Evolutionary conservation across 805 yeast genomes (phyloP), one percentile per base, ranked within the genome.

Genomic region (Millerozyma miso): DNA sequence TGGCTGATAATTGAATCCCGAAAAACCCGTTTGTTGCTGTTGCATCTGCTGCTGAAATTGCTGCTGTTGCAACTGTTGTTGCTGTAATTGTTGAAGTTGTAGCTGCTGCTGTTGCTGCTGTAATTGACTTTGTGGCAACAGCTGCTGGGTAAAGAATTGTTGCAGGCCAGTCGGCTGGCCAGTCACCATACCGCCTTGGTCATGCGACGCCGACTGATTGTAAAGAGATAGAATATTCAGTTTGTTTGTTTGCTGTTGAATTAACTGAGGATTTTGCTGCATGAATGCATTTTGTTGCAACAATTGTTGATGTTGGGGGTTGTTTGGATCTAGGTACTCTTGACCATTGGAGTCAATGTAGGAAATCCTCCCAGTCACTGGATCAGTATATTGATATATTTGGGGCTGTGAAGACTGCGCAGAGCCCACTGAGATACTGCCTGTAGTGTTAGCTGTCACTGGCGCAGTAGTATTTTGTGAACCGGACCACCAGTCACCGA

Each of bases 291-390:
- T 23, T 43, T 59, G 67, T 46, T 57, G 45, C 43, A 71, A 54
- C 49, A 66, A 56, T 44, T 64, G 67, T 49, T 69, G 74, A 44
- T 66, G 71, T 37, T 67, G 74, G 33, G 74, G 78, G 41, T 67
- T 65, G 45, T 53, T 65, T 7, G 77, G 75, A 52, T 75, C 79
- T 43, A 76, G 54, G 48, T 75, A 76, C 53, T 83, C 85, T 52
- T 83, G 88, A 2, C 83, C 83, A 36, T 76, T 79, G 8, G 81
- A 74, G 53, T 85, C 90, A 31, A 84, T 77, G 52, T 84, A 85
- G 29, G 77, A 73, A 3, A 83, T 62, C 38, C 79, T 74, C 10
- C 91, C 90, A 0, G 88, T 82, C 5, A 74, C 66, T 2, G 89
- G 88, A 52, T 85, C 90, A 16, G 83, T 71, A 56, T 80, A 85